Evolutionary conservation across 805 yeast species (phyloP), one percentile per base, ranked within the genome.

Genomic region (Metschnikowia santaceciliae): DNA sequence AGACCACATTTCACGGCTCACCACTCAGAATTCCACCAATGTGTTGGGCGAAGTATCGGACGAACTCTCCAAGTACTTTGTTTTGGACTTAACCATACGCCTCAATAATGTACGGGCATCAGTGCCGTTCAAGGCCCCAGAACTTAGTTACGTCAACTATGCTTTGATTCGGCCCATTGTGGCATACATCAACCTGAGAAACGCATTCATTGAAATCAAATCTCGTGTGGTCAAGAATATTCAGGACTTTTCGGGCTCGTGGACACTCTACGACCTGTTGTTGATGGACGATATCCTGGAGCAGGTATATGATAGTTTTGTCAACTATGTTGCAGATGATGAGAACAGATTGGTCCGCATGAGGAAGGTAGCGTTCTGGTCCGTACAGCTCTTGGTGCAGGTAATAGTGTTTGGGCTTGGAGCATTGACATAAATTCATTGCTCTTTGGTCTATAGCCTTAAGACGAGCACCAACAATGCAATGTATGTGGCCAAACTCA

Each of bases 121-220:
- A 22, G 89, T 95, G 0, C 99, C 99, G 0, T 75, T 92, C 57
- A 87, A 90, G 63, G 79, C 94, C 0, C 79, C 84, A n/a, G 96
- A 91, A 55, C 72, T 94, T 50, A 86, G 92, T n/a, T 91, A 92
- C 60, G 82, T 90, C 56, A 94, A 94, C 68, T 87, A 86, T 65
- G 97, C 99, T 0, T 73, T 94, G 51, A 86, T 94, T 48, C 75
- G 96, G 55, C 99, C 99, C 0, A 91, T 94, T 64, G 96, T 94
- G 22, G 97, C 91, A 1, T 94, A 92, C 67, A 92, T 94, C 64
- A 94, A 94, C 65, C 86, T 94, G 35, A 79, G 88, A 52, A 88
- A 88, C 61, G 90, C 98, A 0, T 88, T 85, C 61, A 91, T 94
- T 53, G 97, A 96, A 41, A 83, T 92, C 52, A 77, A 83, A 54